Percentiles rank a stretch among this genome's conserved stretches.
Conservation (phyloP, 2,329 filamentous ascomycete species). For the Xylariaceae sp. region DNA sequence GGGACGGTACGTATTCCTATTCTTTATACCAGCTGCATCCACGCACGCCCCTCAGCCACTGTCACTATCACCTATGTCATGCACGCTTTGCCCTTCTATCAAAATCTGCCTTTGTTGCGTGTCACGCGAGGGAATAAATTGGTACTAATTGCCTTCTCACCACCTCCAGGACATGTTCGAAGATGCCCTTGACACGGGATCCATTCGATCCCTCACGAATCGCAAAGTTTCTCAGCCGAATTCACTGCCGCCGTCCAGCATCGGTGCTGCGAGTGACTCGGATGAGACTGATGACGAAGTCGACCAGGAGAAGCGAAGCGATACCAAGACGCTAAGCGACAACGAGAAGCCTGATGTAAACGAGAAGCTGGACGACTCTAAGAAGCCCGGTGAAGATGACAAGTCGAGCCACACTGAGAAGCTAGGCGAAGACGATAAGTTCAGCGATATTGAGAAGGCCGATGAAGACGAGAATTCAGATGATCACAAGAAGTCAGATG, state of each 20-base stretch:
- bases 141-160: constrained; percentile 16
- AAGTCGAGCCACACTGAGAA: too few relatives aligned
- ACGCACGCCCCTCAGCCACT: constrained; percentile 1
- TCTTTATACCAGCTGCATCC: constrained; percentile 4
- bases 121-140: background rate
- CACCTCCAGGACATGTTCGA: constrained; percentile 68
- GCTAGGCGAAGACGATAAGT: too few relatives aligned
- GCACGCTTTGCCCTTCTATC: constrained; percentile 14
- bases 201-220: constrained; percentile 59
- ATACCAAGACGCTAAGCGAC: too few relatives aligned
- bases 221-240: constrained; percentile 38
- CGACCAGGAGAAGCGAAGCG: background rate
- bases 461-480: background rate
- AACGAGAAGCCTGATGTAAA: too few relatives aligned
- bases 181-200: constrained; percentile 66
- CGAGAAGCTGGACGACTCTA: too few relatives aligned
- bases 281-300: constrained; percentile 20
- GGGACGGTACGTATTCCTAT: constrained; percentile 34
- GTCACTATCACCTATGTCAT: constrained; percentile 1
- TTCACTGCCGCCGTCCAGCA: constrained; percentile 25
- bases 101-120: background rate
- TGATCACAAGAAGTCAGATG: constrained; percentile 17
- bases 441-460: background rate
- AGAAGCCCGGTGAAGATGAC: too few relatives aligned
- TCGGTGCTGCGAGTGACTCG: constrained; percentile 25